Conservation (phyloP, 768 basidiomycete species). For the Lanmaoa rubissima region DNA sequence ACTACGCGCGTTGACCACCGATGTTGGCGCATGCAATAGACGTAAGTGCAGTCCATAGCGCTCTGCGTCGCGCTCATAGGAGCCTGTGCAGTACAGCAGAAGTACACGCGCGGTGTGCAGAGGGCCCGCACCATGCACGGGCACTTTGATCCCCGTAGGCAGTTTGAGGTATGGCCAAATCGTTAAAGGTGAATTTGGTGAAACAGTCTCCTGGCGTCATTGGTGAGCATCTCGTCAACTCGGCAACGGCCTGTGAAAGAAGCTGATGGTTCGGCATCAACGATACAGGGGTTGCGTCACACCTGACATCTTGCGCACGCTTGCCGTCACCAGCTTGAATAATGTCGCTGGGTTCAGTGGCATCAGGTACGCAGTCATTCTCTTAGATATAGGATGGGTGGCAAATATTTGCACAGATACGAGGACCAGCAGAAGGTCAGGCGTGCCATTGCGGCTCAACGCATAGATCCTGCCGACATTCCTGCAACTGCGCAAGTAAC, state of each 20-base stretch:
- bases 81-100: conserved; percentile 61
- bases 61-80: conserved; percentile 5
- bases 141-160: conserved; percentile 50
- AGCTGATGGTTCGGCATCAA: conserved; percentile 13
- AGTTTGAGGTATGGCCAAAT: conserved; percentile 65
- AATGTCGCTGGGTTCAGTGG: conserved; percentile 48
- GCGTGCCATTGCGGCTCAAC: conserved; percentile 51
- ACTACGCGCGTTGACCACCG: neutral
- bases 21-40: conserved; percentile 33
- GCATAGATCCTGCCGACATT: conserved; percentile 57
- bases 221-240: conserved; percentile 47
- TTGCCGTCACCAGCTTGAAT: conserved; percentile 45
- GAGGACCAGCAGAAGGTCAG: conserved; percentile 65
- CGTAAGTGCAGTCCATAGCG: conserved; percentile 14
- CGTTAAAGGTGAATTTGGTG: conserved; percentile 45
- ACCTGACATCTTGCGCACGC: conserved; percentile 47
- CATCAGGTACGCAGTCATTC: conserved; percentile 43
- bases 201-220: conserved; percentile 73
- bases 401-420: conserved; percentile 33
- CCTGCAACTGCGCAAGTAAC: conserved; percentile 43
- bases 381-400: neutral
- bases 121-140: conserved; percentile 59
- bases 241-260: conserved; percentile 10
- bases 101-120: conserved; percentile 68
- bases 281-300: conserved; percentile 68